Percentiles rank a stretch among this genome's conserved stretches.
Conservation (phyloP, 2,329 filamentous ascomycete species). For the Exophiala calicioides region DNA sequence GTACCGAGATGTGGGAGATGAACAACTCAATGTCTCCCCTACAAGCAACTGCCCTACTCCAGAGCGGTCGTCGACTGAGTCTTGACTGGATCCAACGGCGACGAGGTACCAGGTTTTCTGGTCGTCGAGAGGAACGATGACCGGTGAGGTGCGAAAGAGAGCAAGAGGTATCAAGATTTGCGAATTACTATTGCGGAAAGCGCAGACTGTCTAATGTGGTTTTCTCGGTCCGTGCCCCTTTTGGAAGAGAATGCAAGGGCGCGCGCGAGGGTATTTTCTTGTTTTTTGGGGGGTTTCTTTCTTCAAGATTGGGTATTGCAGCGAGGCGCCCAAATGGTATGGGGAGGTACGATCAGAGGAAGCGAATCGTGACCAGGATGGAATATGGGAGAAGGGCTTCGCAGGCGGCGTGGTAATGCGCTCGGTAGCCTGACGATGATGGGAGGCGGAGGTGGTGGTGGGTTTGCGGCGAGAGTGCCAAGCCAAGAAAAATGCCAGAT, state of each 20-base stretch:
- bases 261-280: slow-evolving; percentile 8
- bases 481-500: slow-evolving; percentile 26
- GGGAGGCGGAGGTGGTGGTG: slow-evolving; percentile 15
- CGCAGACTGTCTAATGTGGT: slow-evolving; percentile 27
- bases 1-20: slow-evolving; percentile 75
- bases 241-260: slow-evolving; percentile 23
- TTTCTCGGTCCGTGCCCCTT: slow-evolving; percentile 16
- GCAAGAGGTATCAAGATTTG: slow-evolving; percentile 25
- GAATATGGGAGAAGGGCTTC: slow-evolving; percentile 10
- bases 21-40: slow-evolving; percentile 99
- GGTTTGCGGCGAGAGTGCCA: slow-evolving; percentile 17
- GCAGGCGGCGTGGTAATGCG: slow-evolving; percentile 22
- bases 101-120: slow-evolving; percentile 11
- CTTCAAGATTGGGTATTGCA: slow-evolving; percentile 4
- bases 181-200: slow-evolving; percentile 31
- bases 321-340: slow-evolving; percentile 20
- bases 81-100: slow-evolving; percentile 12
- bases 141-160: slow-evolving; percentile 19
- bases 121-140: slow-evolving; percentile 11
- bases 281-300: slow-evolving; percentile 6
- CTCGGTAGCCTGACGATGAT: slow-evolving; percentile 20
- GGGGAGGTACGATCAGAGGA: slow-evolving; percentile 20
- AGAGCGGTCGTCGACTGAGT: slow-evolving; percentile 17
- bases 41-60: slow-evolving; percentile 41
- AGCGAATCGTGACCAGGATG: slow-evolving; percentile 12